Evolutionary conservation across 2,329 filamentous ascomycete species (phyloP), one percentile per base, ranked within the genome.

Genomic region (Fusarium torulosum): DNA sequence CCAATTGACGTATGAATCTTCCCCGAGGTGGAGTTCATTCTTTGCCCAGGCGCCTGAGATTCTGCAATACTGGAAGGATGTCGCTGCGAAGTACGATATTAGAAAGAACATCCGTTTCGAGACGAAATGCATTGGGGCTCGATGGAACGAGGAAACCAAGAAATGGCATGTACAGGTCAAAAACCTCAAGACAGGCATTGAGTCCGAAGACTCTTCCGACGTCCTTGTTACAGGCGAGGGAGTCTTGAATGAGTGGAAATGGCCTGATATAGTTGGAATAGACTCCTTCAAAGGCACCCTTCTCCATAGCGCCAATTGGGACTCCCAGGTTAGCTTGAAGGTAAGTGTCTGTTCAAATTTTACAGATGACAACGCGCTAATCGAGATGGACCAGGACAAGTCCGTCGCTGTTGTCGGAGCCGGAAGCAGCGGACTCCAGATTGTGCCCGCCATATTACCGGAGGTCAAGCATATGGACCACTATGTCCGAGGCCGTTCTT

Each of bases 401-500:
- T 56, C 59, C 1, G 49, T 62, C 3, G 59, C 59, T 5, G 57
- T 62, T 1, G 56, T 62, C 10, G 59, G 59, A 27, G 42, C 44
- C 3, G 59, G 59, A 0, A 62, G 59, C 4, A 62, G 59, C 5
- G 59, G 59, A 4, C 59, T 62, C 1, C 59, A 62, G n/a, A 62
- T 62, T 4, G 59, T 62, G 0, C 59, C 59, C 2, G 42, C 59
- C 4, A 29, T 62, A 10, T 9, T 62, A 1, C 37, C 57, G 0
- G 37, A 56, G 3, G 49, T 62, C 7, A 62, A 56, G 7, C 59
- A 62, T 11, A 62, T 62, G 59, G 57, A 62, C 25, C 59, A 62
- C 19, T 62, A 62, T 17, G 37, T 62, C 4, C 59, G 59, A 1
- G 57, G 59, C 0, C 43, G 37, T 2, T 62, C 59, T 1, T 62